Percentiles rank a stretch among this genome's conserved stretches.
Evolutionary conservation across 768 basidiomycete species (phyloP).

Genomic region (Cystobasidium ongulense): DNA sequence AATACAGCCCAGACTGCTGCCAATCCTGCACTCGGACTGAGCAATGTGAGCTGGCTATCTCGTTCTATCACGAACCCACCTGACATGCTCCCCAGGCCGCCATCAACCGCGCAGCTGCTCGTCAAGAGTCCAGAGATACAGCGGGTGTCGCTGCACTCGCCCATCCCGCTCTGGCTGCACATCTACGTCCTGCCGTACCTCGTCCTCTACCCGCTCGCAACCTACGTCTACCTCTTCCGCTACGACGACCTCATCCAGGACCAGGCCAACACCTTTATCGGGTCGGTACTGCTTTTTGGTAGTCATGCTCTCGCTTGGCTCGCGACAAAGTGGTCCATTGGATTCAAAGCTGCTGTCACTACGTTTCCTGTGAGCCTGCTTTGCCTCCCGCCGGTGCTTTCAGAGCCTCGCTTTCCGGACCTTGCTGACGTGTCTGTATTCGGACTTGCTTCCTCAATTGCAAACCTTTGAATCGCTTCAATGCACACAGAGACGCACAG

Average conservation of each 20-base stretch:
- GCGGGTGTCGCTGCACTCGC: conserved; percentile 45
- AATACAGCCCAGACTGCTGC: background rate
- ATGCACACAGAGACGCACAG: conserved; percentile 47
- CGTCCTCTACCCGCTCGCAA: conserved; percentile 46
- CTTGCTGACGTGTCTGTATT: conserved; percentile 8
- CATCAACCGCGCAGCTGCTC: conserved; percentile 5
- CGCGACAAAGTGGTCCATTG: conserved; percentile 78
- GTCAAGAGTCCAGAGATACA: conserved; percentile 50
- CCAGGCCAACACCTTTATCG: conserved; percentile 62
- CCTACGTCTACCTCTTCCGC: conserved; percentile 64
- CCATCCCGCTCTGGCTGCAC: conserved; percentile 43
- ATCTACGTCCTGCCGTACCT: conserved; percentile 48
- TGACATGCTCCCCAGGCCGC: background rate
- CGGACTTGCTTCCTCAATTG: background rate
- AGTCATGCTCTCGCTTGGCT: conserved; percentile 89
- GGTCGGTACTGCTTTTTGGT: conserved; percentile 71
- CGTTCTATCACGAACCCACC: background rate
- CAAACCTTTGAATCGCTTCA: conserved; percentile 33
- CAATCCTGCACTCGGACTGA: background rate
- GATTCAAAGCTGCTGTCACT: conserved; percentile 68
- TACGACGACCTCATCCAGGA: conserved; percentile 35
- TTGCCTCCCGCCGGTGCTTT: background rate
- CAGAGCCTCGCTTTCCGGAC: conserved; percentile 3
- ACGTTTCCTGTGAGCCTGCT: conserved; percentile 57
- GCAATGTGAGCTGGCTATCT: background rate